These are phyloP conservation scores for Microbotryum silenes-acaulis DNA, from an alignment of 1,284 basidiomycete genomes.

Conservation along the genomic window DNA sequence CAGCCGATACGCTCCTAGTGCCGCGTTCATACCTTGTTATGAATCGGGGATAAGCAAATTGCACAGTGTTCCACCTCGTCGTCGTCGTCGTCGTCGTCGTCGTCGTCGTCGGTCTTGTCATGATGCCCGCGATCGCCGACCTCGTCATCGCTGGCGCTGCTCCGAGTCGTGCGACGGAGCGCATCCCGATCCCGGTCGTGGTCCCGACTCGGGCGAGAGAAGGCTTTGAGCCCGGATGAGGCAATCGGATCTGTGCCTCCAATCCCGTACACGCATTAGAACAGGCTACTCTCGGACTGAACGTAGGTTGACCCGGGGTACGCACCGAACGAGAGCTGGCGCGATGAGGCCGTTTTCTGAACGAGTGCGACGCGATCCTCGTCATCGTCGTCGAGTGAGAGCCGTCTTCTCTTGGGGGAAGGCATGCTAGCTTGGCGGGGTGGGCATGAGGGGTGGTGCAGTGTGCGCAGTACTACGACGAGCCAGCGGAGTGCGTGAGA, in stretches of 20 bases:
- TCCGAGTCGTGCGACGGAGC: too few relatives aligned
- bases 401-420: not conserved
- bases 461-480: too few relatives aligned
- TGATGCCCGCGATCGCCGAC: not conserved
- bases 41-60: constrained; percentile 37
- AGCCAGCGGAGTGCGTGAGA: too few relatives aligned
- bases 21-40: constrained; percentile 28
- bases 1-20: too few relatives aligned
- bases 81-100: constrained; percentile 26
- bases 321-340: not conserved
- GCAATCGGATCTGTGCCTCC: not conserved
- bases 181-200: too few relatives aligned
- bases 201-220: too few relatives aligned
- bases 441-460: too few relatives aligned
- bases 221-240: too few relatives aligned
- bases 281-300: too few relatives aligned
- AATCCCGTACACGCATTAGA: too few relatives aligned
- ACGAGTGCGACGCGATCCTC: not conserved
- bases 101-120: constrained; percentile 1
- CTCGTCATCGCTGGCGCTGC: not conserved
- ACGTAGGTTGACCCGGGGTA: too few relatives aligned
- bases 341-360: not conserved
- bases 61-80: constrained; percentile 35
- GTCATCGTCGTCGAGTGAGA: not conserved
- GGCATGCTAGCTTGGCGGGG: not conserved